These are phyloP conservation scores for Circinella umbellata DNA, from an alignment of 371 early-diverging fungal species.

Conservation along the genomic window DNA sequence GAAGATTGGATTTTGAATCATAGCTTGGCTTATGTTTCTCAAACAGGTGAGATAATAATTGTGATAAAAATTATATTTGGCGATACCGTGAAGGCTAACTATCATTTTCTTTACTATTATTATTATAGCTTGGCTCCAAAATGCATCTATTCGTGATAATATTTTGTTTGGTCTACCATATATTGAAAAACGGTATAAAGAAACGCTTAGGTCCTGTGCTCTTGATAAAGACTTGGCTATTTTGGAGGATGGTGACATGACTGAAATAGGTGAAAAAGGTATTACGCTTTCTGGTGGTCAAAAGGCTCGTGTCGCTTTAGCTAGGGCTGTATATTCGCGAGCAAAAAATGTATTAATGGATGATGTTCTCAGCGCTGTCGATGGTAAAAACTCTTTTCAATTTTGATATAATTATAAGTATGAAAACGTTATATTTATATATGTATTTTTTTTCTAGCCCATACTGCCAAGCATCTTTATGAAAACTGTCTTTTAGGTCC, in stretches of 20 bases:
- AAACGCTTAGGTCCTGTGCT: conserved; percentile 68
- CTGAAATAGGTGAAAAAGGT: conserved; percentile 92
- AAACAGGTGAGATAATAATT: conserved; percentile 27
- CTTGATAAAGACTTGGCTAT: conserved; percentile 54
- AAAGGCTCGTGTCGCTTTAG: conserved; percentile 82
- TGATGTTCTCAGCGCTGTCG: conserved; percentile 85
- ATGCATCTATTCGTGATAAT: conserved; percentile 76
- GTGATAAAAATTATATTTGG: too few species aligned
- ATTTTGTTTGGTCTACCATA: conserved; percentile 58
- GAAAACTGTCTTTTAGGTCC: conserved; percentile 71
- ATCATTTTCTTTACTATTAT: background rate
- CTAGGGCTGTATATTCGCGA: conserved; percentile 83
- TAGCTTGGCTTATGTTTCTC: conserved; percentile 37
- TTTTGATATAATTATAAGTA: too few species aligned
- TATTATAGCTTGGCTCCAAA: conserved; percentile 81
- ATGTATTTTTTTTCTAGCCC: conserved; percentile 46
- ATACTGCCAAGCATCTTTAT: conserved; percentile 87
- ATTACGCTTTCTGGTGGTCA: conserved; percentile 81
- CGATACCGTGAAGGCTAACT: too few species aligned
- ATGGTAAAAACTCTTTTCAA: conserved; percentile 35
- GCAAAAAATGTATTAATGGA: conserved; percentile 79
- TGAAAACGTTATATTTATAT: too few species aligned
- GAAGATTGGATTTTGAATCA: conserved; percentile 36
- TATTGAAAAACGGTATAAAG: conserved; percentile 49
- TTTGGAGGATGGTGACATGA: conserved; percentile 85